Evolutionary conservation across 2,329 filamentous ascomycete species (phyloP).

Genomic region (Stemphylium beticola): DNA sequence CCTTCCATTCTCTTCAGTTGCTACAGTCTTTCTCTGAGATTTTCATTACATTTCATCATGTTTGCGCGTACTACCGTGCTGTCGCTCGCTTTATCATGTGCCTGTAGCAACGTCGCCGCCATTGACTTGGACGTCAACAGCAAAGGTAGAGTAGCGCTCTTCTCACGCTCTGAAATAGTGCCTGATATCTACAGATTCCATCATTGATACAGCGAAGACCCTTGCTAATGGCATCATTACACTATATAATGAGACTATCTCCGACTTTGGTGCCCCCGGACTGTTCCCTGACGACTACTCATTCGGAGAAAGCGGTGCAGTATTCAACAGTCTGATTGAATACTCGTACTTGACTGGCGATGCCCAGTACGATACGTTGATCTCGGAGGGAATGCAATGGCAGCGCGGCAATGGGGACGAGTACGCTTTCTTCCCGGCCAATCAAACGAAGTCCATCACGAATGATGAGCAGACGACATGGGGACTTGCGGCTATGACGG

Average conservation of each 20-base stretch:
- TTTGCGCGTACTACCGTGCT: conserved; percentile 18
- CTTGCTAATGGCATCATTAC: conserved; percentile 30
- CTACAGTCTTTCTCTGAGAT: not conserved
- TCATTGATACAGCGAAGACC: conserved; percentile 28
- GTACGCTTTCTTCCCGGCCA: conserved; percentile 50
- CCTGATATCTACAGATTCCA: conserved; percentile 27
- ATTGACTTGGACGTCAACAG: conserved; percentile 32
- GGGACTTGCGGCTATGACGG: conserved; percentile 69
- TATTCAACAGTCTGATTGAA: conserved; percentile 37
- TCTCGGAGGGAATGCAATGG: conserved; percentile 49
- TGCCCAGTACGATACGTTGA: conserved; percentile 46
- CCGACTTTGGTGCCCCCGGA: conserved; percentile 16
- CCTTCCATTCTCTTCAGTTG: not conserved
- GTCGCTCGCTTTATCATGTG: conserved; percentile 26
- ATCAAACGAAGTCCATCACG: conserved; percentile 54
- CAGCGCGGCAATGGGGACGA: conserved; percentile 37
- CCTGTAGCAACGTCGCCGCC: conserved; percentile 12
- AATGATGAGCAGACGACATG: conserved; percentile 77
- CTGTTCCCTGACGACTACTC: conserved; percentile 30
- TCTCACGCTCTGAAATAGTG: not conserved
- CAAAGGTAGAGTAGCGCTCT: conserved; percentile 13
- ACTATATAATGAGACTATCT: conserved; percentile 24
- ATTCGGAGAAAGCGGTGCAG: conserved; percentile 31
- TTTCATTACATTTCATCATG: conserved; percentile 20
- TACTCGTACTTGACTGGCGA: conserved; percentile 55